Base-by-base conservation (phyloP, 345 rosid species). In the Gossypium ekmanianum region DNA sequence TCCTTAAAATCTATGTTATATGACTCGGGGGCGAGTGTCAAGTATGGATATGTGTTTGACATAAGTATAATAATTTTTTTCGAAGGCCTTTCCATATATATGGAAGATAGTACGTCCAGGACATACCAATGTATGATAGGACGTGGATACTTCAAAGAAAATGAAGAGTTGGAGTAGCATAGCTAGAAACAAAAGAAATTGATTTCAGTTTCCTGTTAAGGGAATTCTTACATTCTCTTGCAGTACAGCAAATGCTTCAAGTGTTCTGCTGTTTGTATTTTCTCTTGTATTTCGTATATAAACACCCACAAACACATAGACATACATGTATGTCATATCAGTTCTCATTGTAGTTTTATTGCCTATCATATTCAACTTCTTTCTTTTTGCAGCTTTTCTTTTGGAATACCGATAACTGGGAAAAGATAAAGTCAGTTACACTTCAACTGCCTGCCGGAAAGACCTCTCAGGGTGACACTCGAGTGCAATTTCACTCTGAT, bases 341-440 rank as follows among this genome's bases (percentile, higher is more conserved):
- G 13, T 72, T 56, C 16, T 26, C 56, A 8, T 69, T 14, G 1
- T 14, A 10, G 7, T 34, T 34, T 27, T 39, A 16, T 34, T 14
- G 20, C 52, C 57, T 27, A 75, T 64, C 4, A 59, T 24, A 17
- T 27, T 57, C 12, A 14, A 3, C 16, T n/a, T 26, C 43, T 52
- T 62, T 26, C 18, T 76, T 72, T 57, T 52, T 71, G 27, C 79
- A 93, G 93, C 83, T 92, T 75, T 82, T 80, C 56, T 79, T 82
- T 62, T 94, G 98, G 98, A 88, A 85, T 78, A 78, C 83, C 61
- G 97, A 90, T 48, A 57, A 85, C 6, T 94, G 97, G 98, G 98
- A 94, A 52, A 89, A 77, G 79, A 85, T 83, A 80, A 94, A 85
- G 75, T 80, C 83, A 22, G 75, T 79, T 51, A 63, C 76, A 11